Percentiles rank a stretch among this genome's conserved stretches.
Evolutionary conservation across 116 monocot species (phyloP).

Genomic region (Iris pallida): DNA sequence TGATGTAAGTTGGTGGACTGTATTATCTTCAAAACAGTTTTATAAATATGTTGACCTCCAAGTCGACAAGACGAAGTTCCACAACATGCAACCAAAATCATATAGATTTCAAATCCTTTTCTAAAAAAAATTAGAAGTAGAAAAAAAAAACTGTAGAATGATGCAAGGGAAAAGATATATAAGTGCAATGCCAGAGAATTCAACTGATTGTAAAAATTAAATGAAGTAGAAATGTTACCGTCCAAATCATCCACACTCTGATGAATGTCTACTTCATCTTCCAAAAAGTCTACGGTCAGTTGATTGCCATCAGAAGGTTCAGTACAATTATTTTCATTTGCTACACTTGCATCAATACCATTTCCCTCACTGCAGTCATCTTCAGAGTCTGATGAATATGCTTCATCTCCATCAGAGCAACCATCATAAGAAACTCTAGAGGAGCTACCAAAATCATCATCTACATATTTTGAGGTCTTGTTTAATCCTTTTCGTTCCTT

Average conservation of each 20-base stretch:
- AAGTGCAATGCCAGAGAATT: neutral
- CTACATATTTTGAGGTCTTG: slow-evolving; percentile 10
- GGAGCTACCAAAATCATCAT: slow-evolving; percentile 22
- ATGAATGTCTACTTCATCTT: slow-evolving; percentile 68
- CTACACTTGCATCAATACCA: slow-evolving; percentile 5
- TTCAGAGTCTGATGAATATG: slow-evolving; percentile 9
- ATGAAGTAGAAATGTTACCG: slow-evolving; percentile 44
- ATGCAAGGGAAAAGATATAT: too few species aligned
- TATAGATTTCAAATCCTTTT: too few species aligned
- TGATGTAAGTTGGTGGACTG: too few species aligned
- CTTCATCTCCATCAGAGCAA: slow-evolving; percentile 31
- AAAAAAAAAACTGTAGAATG: too few species aligned
- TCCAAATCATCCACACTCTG: slow-evolving; percentile 68
- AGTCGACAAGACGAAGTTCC: too few species aligned
- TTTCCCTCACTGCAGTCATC: slow-evolving; percentile 18
- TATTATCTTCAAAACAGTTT: too few species aligned
- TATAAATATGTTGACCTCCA: too few species aligned
- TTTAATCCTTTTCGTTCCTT: slow-evolving; percentile 19
- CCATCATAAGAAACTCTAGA: slow-evolving; percentile 11
- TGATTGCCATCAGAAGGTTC: slow-evolving; percentile 20
- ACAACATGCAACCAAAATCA: too few species aligned
- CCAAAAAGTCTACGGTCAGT: slow-evolving; percentile 56
- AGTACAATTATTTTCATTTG: slow-evolving; percentile 15
- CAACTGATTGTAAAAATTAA: neutral
- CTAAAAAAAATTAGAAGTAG: too few species aligned